Base-by-base conservation (phyloP, 2,329 filamentous ascomycete genomes). In the Diaporthe citri region DNA sequence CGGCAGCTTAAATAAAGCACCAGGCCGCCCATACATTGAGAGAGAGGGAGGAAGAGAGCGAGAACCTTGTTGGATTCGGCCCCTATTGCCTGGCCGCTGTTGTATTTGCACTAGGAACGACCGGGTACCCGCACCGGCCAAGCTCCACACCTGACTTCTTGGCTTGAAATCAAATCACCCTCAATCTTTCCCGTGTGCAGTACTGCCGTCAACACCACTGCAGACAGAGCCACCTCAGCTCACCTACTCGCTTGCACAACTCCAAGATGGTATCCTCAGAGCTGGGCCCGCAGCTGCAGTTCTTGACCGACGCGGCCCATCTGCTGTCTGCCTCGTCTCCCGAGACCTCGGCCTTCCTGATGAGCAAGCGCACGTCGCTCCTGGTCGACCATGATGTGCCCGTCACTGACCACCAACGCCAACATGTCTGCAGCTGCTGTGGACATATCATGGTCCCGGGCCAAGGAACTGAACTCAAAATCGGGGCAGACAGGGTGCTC, bases 381-480 rank as follows among this genome's bases (percentile, higher is more conserved):
- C 84, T 90, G 78, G 84, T 86, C 60, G 83, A 87, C 69, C 84
- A 88, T 77, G 84, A 86, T 57, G 77, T 89, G 9, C 78, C 83
- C 10, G 81, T 83, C 67, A 82, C 87, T 13, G 87, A 90, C 25
- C 79, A 84, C n/a, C 87, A 90, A 76, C 85, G 85, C 69, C 87
- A 91, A 76, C 88, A 88, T 74, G 84, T 87, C 34, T 93, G 92
- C 81, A 86, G 84, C 66, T 87, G 87, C 70, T 94, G 92, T 79
- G 91, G 92, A 22, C 87, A 88, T 76, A 90, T 93, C 52, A 87
- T 92, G 83, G 83, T 92, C 5, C 83, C 86, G 1, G 90, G 90
- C 0, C 86, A 86, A 12, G 84, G 83, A 3, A 85, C 84, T 57
- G 78, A 77, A 12, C 64, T 90, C 12, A 83, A 82, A 20, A 79